These are phyloP conservation scores for Suillus alpinus DNA, from an alignment of 768 basidiomycete species.

Conservation along the genomic window DNA sequence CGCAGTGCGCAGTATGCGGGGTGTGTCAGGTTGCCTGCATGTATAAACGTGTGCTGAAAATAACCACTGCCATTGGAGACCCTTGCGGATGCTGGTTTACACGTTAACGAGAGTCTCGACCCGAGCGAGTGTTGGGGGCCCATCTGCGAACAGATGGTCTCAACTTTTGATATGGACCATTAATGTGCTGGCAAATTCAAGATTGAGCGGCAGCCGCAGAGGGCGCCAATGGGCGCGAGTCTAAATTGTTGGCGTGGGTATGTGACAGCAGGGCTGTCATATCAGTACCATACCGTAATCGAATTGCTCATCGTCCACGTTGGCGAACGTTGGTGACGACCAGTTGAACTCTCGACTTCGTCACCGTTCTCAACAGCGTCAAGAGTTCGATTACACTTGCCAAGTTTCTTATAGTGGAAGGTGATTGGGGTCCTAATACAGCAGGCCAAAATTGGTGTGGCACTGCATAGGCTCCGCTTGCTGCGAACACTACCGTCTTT, in stretches of 20 bases:
- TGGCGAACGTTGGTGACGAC: background rate
- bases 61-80: background rate
- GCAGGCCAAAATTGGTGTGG: background rate
- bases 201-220: background rate
- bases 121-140: no score
- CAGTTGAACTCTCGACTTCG: background rate
- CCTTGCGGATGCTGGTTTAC: background rate
- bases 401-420: background rate
- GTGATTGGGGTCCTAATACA: background rate
- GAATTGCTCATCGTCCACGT: background rate
- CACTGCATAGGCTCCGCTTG: background rate
- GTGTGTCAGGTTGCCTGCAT: background rate
- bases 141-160: no score
- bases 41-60: background rate
- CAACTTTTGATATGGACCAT: no score
- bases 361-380: background rate
- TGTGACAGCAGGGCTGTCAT: no score
- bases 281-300: background rate
- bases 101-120: background rate
- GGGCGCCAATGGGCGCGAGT: no score
- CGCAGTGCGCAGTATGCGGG: background rate
- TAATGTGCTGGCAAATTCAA: background rate
- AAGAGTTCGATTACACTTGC: background rate
- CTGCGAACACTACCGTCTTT: background rate
- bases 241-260: background rate